phyloP scores from a whole-genome alignment of 176 grass and related monocot species.

The Guadua angustifolia region DNA sequence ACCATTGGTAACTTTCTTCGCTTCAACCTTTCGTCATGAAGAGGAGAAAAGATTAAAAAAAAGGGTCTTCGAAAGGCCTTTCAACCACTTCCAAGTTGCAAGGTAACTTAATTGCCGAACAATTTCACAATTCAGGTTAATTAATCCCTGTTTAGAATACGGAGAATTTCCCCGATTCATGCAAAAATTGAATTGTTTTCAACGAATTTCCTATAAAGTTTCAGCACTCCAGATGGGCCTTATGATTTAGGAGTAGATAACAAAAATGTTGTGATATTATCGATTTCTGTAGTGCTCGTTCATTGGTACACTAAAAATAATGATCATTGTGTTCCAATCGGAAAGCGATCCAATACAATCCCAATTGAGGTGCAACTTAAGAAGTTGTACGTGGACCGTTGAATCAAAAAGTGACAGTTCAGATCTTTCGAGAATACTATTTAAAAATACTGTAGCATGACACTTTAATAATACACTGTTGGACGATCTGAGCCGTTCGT shows the following conservation, averaged over 20 bases:
- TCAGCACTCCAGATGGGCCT: no score
- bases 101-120: neutral
- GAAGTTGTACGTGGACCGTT: no score
- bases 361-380: no score
- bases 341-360: neutral
- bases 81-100: neutral
- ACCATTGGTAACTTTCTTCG: neutral
- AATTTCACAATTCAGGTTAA: neutral
- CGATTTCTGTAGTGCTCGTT: neutral
- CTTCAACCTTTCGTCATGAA: neutral
- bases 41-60: neutral
- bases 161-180: no score
- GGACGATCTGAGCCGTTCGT: no score
- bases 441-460: no score
- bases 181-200: no score
- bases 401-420: no score
- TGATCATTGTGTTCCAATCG: neutral
- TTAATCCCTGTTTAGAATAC: neutral
- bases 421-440: no score
- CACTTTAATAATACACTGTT: no score
- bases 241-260: neutral
- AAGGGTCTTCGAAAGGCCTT: neutral
- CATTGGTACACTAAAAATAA: neutral
- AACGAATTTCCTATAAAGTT: no score
- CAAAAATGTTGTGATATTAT: neutral